phyloP scores from a whole-genome alignment of 371 early-diverging fungal genomes.

The Mortierella polycephala region DNA sequence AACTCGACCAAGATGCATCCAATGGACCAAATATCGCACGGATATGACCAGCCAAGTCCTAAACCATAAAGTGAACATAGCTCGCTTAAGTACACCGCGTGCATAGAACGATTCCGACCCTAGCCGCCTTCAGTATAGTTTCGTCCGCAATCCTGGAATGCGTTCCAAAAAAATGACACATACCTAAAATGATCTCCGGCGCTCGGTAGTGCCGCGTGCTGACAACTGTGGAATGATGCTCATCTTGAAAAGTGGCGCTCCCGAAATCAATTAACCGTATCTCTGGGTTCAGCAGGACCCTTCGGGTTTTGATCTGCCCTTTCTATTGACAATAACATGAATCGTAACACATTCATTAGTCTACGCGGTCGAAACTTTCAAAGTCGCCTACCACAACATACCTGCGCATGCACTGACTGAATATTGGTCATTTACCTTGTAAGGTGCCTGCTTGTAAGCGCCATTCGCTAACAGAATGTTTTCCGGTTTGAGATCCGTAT shows the following conservation, averaged over 20 bases:
- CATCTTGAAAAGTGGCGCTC: slow-evolving; percentile 91
- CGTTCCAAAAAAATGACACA: not conserved
- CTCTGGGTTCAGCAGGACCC: slow-evolving; percentile 76
- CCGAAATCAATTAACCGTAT: slow-evolving; percentile 96
- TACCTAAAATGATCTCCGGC: slow-evolving; percentile 94
- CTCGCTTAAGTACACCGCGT: too few relatives aligned
- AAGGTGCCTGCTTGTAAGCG: slow-evolving; percentile 40
- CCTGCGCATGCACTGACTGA: not conserved
- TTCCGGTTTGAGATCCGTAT: slow-evolving; percentile 96
- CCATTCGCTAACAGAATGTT: slow-evolving; percentile 76
- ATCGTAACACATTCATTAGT: too few relatives aligned
- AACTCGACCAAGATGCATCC: slow-evolving; percentile 97
- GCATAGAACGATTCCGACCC: too few relatives aligned
- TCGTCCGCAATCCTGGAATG: too few relatives aligned
- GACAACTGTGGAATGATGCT: slow-evolving; percentile 91
- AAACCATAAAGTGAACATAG: not conserved
- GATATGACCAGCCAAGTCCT: slow-evolving; percentile 92
- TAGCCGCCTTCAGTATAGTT: too few relatives aligned
- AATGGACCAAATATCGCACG: slow-evolving; percentile 97
- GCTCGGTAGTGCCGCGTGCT: slow-evolving; percentile 96
- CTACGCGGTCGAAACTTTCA: too few relatives aligned
- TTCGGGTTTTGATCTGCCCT: slow-evolving; percentile 55
- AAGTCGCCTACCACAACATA: too few relatives aligned
- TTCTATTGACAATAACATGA: slow-evolving; percentile 12
- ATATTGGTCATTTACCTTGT: slow-evolving; percentile 18